Evolutionary conservation across 139 green algal species (phyloP), one percentile per base, ranked within the genome.

Genomic region (Ulvella scutata): DNA sequence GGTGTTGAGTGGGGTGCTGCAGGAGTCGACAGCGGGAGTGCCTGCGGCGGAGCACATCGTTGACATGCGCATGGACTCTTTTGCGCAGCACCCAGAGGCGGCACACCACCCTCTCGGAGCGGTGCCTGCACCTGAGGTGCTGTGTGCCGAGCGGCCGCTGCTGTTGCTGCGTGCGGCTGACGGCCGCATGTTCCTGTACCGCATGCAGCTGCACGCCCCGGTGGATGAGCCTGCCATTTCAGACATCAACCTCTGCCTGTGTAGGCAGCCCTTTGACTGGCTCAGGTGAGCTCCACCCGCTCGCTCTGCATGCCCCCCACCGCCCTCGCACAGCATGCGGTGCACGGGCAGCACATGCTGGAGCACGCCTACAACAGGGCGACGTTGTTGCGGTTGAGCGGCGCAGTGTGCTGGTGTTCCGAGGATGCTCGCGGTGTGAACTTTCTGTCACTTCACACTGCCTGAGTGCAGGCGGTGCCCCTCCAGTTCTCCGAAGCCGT

Each of bases 141-240:
- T 84, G 20, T 78, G 76, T 26, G 82, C 78, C 44, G 74, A 80
- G 28, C 81, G 84, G 7, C 89, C 90, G 4, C n/a, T 90, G 43
- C 72, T 95, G 75, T 75, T 96, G 75, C 76, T 79, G 28, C 79
- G 92, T 28, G 78, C 85, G 0, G 74, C 82, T 7, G 82, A 92
- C 59, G 85, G 90, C 37, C 60, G 43, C 4, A 74, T 95, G 40
- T 61, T 96, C 26, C 77, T 62, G 0, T 96, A 94, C 77, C 82
- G 84, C 38, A 86, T 78, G 28, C 86, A 80, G 34, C 10, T 29
- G 29, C 51, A 34, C 29, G 17, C 4, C 23, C 43, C 9, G 38
- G 74, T 20, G 74, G 74, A 43, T 26, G 74, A 29, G 36, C n/a
- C 29, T 20, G 43, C 0, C 17, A 38, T n/a, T 38, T 17, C 62